phyloP scores from a whole-genome alignment of 345 rosid species.

The Odontarrhena argentea region DNA sequence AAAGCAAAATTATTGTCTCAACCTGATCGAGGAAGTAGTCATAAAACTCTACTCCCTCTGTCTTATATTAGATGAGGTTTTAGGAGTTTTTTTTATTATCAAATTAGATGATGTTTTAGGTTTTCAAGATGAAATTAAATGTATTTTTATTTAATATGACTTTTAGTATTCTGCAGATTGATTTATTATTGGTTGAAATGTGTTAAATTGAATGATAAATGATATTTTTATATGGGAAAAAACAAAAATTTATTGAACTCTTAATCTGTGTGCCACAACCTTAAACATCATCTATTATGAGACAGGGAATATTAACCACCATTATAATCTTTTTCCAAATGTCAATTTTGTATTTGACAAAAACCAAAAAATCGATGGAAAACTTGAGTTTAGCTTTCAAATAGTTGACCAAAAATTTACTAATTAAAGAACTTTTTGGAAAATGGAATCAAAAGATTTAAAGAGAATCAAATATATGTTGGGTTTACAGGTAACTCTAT shows the following conservation, averaged over 20 bases:
- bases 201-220: too few species aligned
- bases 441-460: constrained; percentile 16
- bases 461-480: constrained; percentile 30
- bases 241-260: too few species aligned
- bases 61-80: too few species aligned
- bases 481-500: constrained; percentile 23
- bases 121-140: too few species aligned
- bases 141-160: too few species aligned
- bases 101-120: too few species aligned
- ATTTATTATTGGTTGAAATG: too few species aligned
- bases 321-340: constrained; percentile 8
- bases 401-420: constrained; percentile 24
- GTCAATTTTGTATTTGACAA: constrained; percentile 24
- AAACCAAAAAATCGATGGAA: not conserved
- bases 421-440: constrained; percentile 25
- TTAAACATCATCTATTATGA: too few species aligned
- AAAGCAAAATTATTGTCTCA: not conserved
- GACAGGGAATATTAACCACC: constrained; percentile 23
- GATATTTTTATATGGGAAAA: too few species aligned
- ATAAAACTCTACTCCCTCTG: not conserved
- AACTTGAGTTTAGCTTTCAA: constrained; percentile 13
- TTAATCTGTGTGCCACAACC: too few species aligned
- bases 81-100: too few species aligned
- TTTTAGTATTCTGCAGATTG: too few species aligned
- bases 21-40: constrained; percentile 16